Conservation (phyloP, 768 basidiomycete genomes). For the Butyriboletus loyo region DNA sequence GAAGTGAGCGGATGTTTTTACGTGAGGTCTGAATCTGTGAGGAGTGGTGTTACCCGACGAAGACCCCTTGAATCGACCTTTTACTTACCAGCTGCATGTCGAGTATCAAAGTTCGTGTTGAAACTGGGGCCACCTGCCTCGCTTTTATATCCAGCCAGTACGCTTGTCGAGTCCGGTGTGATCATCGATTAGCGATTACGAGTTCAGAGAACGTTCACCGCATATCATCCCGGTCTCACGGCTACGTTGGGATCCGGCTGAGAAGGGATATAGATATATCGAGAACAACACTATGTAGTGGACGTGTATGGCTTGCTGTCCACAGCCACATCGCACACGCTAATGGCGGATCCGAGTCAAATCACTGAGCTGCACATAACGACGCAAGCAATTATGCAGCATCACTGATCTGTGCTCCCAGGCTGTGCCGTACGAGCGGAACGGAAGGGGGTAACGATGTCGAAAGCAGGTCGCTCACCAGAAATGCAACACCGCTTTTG, state of each 20-base stretch:
- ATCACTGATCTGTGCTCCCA: not conserved
- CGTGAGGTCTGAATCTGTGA: slow-evolving; percentile 11
- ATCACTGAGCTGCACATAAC: too few species aligned
- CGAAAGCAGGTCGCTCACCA: not conserved
- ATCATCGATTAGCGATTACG: not conserved
- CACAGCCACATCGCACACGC: not conserved
- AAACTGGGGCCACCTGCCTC: not conserved
- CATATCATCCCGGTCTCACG: not conserved
- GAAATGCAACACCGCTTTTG: slow-evolving; percentile 9
- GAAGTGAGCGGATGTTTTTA: slow-evolving; percentile 12
- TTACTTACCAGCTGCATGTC: slow-evolving; percentile 15
- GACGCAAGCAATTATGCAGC: too few species aligned
- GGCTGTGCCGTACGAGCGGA: not conserved
- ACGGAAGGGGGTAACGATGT: too few species aligned
- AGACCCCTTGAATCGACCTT: too few species aligned
- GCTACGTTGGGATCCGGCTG: not conserved
- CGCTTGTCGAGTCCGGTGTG: too few species aligned
- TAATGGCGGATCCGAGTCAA: too few species aligned
- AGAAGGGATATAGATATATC: not conserved
- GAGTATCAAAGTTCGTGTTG: not conserved
- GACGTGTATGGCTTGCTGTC: not conserved
- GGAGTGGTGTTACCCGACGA: not conserved
- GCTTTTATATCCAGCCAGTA: slow-evolving; percentile 4
- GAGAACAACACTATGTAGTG: too few species aligned
- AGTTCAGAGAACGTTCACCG: slow-evolving; percentile 1